Conservation (phyloP, 805 yeast species). For the Saccharomyces paradoxus region DNA sequence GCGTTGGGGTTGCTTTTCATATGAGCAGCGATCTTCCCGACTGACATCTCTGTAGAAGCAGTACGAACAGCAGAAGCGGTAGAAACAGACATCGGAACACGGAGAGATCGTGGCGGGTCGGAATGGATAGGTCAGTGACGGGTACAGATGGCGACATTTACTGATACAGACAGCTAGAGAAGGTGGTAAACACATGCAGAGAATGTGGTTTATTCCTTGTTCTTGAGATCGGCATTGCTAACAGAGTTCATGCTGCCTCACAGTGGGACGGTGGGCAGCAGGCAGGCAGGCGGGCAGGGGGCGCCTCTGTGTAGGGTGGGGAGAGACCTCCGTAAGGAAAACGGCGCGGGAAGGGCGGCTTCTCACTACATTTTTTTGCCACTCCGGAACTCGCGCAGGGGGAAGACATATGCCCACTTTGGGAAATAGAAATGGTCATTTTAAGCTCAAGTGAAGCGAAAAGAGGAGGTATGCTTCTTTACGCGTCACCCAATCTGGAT, state of each 20-base stretch:
- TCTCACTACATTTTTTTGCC: background rate
- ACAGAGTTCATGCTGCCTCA: background rate
- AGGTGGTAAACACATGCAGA: background rate
- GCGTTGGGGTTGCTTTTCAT: constrained; percentile 18
- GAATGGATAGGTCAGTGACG: background rate
- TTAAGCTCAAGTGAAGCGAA: background rate
- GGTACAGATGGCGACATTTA: background rate
- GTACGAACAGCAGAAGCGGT: background rate
- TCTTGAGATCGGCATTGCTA: background rate
- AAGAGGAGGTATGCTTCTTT: background rate
- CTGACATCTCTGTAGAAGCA: background rate
- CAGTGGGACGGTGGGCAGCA: background rate
- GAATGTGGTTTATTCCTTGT: background rate
- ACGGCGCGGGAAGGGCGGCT: background rate
- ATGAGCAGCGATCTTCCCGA: constrained; percentile 10
- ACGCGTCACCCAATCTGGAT: background rate
- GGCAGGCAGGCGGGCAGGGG: background rate
- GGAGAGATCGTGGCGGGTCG: background rate
- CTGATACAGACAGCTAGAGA: background rate
- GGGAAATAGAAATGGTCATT: background rate
- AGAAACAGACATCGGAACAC: background rate
- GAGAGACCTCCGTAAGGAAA: background rate
- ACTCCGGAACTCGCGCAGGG: background rate
- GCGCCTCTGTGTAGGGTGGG: too few relatives aligned
- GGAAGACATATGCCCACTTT: background rate